Evolutionary conservation across 805 yeast species (phyloP), one percentile per base, ranked within the genome.

Genomic region (Wickerhamomyces strasburgensis): DNA sequence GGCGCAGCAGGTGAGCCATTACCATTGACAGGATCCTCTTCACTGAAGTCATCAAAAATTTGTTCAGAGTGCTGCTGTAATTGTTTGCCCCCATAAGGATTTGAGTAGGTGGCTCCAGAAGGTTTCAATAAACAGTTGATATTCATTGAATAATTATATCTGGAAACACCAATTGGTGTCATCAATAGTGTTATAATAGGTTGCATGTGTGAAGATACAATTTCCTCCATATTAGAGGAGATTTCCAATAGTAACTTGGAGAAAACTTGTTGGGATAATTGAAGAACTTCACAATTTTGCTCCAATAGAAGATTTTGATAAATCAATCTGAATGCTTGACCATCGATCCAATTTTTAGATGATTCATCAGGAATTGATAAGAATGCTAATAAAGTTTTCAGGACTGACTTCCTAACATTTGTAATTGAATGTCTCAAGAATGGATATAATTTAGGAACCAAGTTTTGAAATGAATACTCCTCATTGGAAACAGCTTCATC

Each of bases 141-240:
- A 47, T 84, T 80, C 96, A 93, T 86, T 24, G 78, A 75, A 58
- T 86, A 93, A 49, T 81, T 84, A 56, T 82, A 84, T 46, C 98
- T 78, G 4, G 95, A 84, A 38, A 88, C 78, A 43, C 99, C 98
- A 40, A 93, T 84, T 3, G 99, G 99, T 0, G 98, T 90, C 81
- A 86, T 80, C 31, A 87, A 54, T 30, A 93, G 65, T 13, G 78
- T 73, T 36, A 83, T 61, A 42, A 81, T 65, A 6, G 87, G 82
- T 32, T 64, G 65, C 33, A 75, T 62, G 52, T 84, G 89, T 4
- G 65, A 62, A 4, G 65, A 58, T 44, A 87, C 75, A 2, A 76
- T 57, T 2, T 59, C 64, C 32, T 78, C 84, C 44, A 83, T 58
- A 2, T 64, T 46, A 10, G 68, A 56, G n/a, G 55, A 42, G 29